Conservation (phyloP, 768 basidiomycete species). For the Naganishia randhawae region DNA sequence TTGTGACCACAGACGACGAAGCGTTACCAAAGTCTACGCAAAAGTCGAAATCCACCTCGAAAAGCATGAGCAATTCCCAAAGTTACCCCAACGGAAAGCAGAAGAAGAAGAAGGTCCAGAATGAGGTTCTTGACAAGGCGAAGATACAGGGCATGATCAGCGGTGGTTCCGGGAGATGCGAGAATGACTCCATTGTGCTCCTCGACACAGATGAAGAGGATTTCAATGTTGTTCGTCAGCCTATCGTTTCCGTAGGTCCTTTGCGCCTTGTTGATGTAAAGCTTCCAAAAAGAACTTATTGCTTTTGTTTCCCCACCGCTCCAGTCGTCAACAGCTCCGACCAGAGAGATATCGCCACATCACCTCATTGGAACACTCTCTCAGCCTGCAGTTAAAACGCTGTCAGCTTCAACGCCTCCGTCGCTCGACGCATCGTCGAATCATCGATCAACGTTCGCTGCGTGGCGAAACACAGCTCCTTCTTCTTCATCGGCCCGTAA, state of each 20-base stretch:
- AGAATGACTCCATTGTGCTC: slow-evolving; percentile 10
- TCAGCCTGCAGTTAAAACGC: background rate
- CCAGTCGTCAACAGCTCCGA: background rate
- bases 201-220: slow-evolving; percentile 16
- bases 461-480: background rate
- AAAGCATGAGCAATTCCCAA: background rate
- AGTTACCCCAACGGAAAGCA: no score
- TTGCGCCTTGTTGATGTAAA: no score
- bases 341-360: background rate
- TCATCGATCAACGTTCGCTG: background rate
- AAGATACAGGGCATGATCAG: slow-evolving; percentile 7
- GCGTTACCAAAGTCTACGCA: background rate
- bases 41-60: slow-evolving; percentile 2
- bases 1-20: slow-evolving; percentile 5
- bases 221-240: background rate
- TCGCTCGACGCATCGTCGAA: background rate
- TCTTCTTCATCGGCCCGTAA: slow-evolving; percentile 9
- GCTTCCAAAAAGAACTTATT: no score
- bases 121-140: background rate
- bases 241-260: background rate
- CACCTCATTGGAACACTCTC: background rate
- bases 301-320: background rate
- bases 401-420: background rate
- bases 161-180: slow-evolving; percentile 5
- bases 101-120: slow-evolving; percentile 4